Percentiles rank a stretch among this genome's conserved stretches.
These are phyloP conservation scores for Ceratobasidium sp. DNA, from an alignment of 1,284 basidiomycete genomes.

Conservation along the genomic window DNA sequence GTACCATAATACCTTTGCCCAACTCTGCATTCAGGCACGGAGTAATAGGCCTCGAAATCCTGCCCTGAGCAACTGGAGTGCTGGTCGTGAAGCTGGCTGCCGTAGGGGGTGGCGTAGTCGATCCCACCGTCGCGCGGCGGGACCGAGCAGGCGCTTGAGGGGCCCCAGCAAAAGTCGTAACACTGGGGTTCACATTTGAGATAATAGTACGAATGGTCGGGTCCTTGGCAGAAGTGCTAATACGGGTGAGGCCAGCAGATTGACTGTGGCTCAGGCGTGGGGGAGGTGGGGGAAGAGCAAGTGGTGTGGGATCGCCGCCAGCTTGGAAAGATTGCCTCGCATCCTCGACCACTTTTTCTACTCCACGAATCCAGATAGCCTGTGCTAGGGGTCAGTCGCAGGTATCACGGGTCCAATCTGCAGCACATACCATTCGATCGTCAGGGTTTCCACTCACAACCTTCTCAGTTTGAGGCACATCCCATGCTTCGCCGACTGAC, in stretches of 20 bases:
- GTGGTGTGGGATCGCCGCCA: constrained; percentile 24
- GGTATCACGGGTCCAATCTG: background rate
- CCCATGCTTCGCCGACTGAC: constrained; percentile 56
- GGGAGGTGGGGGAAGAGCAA: constrained; percentile 37
- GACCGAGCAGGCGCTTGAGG: constrained; percentile 8
- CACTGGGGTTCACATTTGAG: constrained; percentile 23
- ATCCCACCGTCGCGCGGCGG: constrained; percentile 25
- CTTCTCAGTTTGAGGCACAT: constrained; percentile 52
- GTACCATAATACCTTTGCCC: constrained; percentile 17
- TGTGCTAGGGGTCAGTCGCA: background rate
- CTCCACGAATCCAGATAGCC: constrained; percentile 34
- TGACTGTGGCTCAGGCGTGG: constrained; percentile 35
- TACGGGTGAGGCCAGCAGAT: constrained; percentile 22
- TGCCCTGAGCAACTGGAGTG: constrained; percentile 4
- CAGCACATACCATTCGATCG: constrained; percentile 11
- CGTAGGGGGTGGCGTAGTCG: background rate
- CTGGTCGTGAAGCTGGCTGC: constrained; percentile 1
- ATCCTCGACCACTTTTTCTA: constrained; percentile 40
- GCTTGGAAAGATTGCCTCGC: constrained; percentile 40
- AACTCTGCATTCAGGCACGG: constrained; percentile 33
- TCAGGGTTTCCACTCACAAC: background rate
- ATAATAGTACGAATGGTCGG: constrained; percentile 31
- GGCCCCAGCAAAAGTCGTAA: constrained; percentile 32
- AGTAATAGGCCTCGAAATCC: constrained; percentile 23
- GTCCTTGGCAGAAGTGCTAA: constrained; percentile 33